Evolutionary conservation across 2,329 filamentous ascomycete species (phyloP).

Genomic region (Aspergillus terreus): DNA sequence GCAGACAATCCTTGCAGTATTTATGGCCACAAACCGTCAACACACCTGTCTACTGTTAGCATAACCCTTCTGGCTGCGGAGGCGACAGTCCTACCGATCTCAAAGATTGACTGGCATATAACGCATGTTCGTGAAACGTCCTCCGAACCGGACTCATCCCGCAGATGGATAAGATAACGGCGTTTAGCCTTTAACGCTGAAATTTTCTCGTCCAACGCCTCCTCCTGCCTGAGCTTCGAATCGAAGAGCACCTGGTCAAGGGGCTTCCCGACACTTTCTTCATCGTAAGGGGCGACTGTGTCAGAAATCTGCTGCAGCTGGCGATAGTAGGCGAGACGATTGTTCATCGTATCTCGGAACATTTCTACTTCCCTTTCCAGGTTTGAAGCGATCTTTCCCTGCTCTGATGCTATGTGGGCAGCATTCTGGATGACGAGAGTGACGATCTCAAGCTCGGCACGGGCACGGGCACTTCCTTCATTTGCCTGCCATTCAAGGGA

Average conservation of each 20-base stretch:
- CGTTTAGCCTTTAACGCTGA: slow-evolving; percentile 66
- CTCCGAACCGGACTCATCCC: slow-evolving; percentile 59
- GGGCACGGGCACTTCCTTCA: slow-evolving; percentile 53
- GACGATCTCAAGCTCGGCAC: slow-evolving; percentile 63
- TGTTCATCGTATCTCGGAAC: slow-evolving; percentile 77
- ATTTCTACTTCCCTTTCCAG: slow-evolving; percentile 66
- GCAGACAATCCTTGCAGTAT: slow-evolving; percentile 86
- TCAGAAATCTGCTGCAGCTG: slow-evolving; percentile 91
- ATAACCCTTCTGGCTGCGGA: too few species aligned
- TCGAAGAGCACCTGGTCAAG: slow-evolving; percentile 51
- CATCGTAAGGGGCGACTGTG: slow-evolving; percentile 71
- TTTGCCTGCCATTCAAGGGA: slow-evolving; percentile 57
- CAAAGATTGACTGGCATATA: slow-evolving; percentile 77
- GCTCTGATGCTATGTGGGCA: slow-evolving; percentile 50
- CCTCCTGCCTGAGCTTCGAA: slow-evolving; percentile 45
- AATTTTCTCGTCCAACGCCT: slow-evolving; percentile 55
- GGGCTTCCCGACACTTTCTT: slow-evolving; percentile 52
- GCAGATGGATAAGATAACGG: slow-evolving; percentile 65
- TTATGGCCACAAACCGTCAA: slow-evolving; percentile 82
- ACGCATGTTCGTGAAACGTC: slow-evolving; percentile 68
- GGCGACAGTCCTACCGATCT: slow-evolving; percentile 57
- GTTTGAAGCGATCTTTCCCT: slow-evolving; percentile 49
- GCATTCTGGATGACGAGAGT: slow-evolving; percentile 60
- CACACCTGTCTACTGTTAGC: slow-evolving; percentile 25
- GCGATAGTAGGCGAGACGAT: slow-evolving; percentile 81